Percentiles rank a stretch among this genome's conserved stretches.
Evolutionary conservation across 371 early-diverging fungal genomes (phyloP).

Genomic region (Mucor circinelloides): DNA sequence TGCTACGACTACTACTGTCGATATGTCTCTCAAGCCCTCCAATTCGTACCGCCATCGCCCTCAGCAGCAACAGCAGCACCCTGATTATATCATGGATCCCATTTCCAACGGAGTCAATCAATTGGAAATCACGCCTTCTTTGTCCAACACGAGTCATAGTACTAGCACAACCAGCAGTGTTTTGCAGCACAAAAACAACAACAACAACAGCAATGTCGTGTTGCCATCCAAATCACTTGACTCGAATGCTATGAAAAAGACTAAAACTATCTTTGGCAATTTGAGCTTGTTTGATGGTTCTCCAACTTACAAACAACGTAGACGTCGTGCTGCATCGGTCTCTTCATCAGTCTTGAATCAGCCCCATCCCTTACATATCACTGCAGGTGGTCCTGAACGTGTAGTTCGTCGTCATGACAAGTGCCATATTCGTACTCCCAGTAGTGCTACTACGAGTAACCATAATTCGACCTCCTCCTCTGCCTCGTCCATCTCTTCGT

Average conservation of each 20-base stretch:
- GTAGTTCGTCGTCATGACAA: conserved; percentile 30
- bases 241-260: conserved; percentile 42
- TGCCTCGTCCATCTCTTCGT: too few relatives aligned
- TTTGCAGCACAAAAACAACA: not conserved
- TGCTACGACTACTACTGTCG: not conserved
- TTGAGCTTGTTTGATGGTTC: conserved; percentile 72
- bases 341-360: conserved; percentile 24
- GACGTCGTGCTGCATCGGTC: conserved; percentile 64
- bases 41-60: not conserved
- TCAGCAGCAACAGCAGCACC: not conserved
- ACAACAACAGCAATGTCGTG: conserved; percentile 4
- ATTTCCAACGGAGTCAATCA: conserved; percentile 33
- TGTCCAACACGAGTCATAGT: conserved; percentile 13
- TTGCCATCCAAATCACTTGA: conserved; percentile 37
- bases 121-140: conserved; percentile 26
- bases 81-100: conserved; percentile 26
- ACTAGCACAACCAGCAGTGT: not conserved
- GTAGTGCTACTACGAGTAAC: not conserved
- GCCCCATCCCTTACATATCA: conserved; percentile 2
- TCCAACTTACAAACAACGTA: conserved; percentile 72
- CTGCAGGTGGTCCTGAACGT: conserved; percentile 34
- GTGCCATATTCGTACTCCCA: conserved; percentile 29
- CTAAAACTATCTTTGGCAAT: conserved; percentile 56
- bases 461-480: not conserved
- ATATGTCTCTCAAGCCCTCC: not conserved